Conservation (phyloP, 2,329 filamentous ascomycete genomes). For the Claviceps sp. region DNA sequence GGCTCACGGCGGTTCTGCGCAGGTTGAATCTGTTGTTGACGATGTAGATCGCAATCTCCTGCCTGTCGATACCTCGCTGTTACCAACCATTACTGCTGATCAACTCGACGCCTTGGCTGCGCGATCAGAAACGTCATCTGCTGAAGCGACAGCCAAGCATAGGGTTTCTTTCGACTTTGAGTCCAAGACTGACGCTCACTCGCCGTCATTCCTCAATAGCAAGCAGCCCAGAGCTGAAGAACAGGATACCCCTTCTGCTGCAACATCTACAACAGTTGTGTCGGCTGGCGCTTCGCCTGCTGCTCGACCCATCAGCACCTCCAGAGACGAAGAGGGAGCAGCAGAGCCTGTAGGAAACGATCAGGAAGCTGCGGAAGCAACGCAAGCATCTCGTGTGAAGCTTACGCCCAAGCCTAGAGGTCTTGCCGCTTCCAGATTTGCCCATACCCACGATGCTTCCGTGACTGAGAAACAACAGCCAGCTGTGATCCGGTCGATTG, state of each 20-base stretch:
- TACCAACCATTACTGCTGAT: conserved; percentile 39
- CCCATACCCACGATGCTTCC: conserved; percentile 22
- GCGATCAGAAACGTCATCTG: conserved; percentile 38
- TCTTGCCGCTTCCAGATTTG: conserved; percentile 31
- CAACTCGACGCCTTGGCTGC: conserved; percentile 40
- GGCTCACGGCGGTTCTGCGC: background rate
- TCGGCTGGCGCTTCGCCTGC: conserved; percentile 25
- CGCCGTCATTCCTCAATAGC: conserved; percentile 36
- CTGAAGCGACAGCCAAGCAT: conserved; percentile 31
- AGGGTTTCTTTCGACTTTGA: conserved; percentile 48
- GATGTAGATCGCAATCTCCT: conserved; percentile 24
- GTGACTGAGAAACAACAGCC: conserved; percentile 12
- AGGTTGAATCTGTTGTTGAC: conserved; percentile 17
- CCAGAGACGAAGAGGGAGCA: background rate
- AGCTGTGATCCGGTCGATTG: conserved; percentile 17
- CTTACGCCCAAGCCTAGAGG: conserved; percentile 23
- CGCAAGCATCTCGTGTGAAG: conserved; percentile 17
- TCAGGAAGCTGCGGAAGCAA: conserved; percentile 2
- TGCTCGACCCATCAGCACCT: conserved; percentile 6
- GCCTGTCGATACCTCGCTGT: conserved; percentile 37
- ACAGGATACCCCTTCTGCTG: conserved; percentile 42
- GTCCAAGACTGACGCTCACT: conserved; percentile 32
- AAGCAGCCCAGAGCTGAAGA: conserved; percentile 25
- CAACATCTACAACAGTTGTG: conserved; percentile 56
- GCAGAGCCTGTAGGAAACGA: background rate